Conservation (phyloP, 306 rosid species). For the Gastrolobium bilobum region DNA sequence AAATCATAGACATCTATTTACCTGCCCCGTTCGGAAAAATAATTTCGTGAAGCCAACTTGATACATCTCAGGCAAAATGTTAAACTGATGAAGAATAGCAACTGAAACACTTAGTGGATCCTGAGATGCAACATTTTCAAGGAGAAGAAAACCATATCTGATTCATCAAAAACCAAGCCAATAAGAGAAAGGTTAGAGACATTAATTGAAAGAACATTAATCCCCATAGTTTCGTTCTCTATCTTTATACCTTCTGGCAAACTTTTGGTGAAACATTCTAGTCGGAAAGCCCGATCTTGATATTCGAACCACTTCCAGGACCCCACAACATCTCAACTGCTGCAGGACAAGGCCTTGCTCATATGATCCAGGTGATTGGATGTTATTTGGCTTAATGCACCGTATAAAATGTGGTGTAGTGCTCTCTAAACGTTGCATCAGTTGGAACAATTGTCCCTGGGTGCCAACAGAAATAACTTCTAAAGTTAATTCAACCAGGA, state of each 20-base stretch:
- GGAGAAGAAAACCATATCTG: conserved; percentile 99
- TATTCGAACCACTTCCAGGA: conserved; percentile 96
- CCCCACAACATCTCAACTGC: conserved; percentile 98
- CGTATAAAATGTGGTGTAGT: conserved; percentile 99
- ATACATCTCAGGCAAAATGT: conserved; percentile 95
- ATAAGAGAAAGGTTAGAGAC: conserved; percentile 46
- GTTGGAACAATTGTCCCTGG: conserved; percentile 91
- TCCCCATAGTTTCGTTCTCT: conserved; percentile 30
- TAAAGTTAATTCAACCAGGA: conserved; percentile 38
- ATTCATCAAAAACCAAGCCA: conserved; percentile 47
- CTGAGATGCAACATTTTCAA: conserved; percentile 82
- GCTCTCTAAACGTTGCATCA: conserved; percentile 95
- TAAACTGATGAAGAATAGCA: conserved; percentile 97
- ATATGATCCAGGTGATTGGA: conserved; percentile 90
- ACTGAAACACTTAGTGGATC: conserved; percentile 98
- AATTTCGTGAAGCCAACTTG: conserved; percentile 99
- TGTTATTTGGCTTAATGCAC: conserved; percentile 96
- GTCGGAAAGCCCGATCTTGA: conserved; percentile 99
- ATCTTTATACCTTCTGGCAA: conserved; percentile 82
- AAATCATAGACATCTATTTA: conserved; percentile 50
- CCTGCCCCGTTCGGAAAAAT: conserved; percentile 99
- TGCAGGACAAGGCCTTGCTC: conserved; percentile 97
- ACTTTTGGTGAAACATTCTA: conserved; percentile 94
- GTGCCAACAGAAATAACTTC: conserved; percentile 47
- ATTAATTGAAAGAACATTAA: conserved; percentile 11